phyloP scores from a whole-genome alignment of 768 basidiomycete species.

The Boletus subparvulus region DNA sequence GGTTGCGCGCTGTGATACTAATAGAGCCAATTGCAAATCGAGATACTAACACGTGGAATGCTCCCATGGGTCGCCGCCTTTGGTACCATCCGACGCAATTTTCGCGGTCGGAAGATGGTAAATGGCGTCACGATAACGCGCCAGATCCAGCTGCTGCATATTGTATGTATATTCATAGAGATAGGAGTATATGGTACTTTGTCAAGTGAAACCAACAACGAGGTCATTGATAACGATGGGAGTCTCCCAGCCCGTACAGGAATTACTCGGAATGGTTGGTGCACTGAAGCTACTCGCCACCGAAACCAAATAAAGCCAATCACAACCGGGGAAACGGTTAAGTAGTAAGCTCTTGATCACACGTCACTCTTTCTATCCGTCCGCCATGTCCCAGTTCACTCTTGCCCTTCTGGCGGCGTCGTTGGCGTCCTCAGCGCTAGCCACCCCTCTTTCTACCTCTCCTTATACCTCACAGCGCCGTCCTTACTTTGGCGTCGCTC shows the following conservation, averaged over 20 bases:
- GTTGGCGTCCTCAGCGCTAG: constrained; percentile 35
- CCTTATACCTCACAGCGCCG: constrained; percentile 36
- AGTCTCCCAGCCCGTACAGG: background rate
- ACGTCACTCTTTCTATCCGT: constrained; percentile 15
- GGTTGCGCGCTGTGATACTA: background rate
- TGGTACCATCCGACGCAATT: background rate
- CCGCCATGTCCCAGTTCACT: constrained; percentile 36
- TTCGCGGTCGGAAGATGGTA: background rate
- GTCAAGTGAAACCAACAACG: background rate
- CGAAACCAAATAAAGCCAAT: constrained; percentile 30
- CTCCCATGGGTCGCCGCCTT: background rate
- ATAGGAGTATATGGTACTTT: background rate
- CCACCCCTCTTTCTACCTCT: constrained; percentile 47
- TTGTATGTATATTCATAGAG: background rate
- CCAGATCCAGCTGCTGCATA: background rate
- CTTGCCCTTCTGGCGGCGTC: constrained; percentile 40
- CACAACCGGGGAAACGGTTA: constrained; percentile 16
- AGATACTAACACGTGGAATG: background rate
- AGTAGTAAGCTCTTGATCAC: constrained; percentile 17
- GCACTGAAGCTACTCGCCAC: constrained; percentile 20
- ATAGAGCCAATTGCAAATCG: background rate
- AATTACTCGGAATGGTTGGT: constrained; percentile 1
- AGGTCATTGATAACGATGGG: background rate
- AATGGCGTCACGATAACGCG: background rate
- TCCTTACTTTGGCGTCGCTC: constrained; percentile 55